phyloP scores from a whole-genome alignment of 2,329 filamentous ascomycete genomes.

The Cordyceps cateniannulata region DNA sequence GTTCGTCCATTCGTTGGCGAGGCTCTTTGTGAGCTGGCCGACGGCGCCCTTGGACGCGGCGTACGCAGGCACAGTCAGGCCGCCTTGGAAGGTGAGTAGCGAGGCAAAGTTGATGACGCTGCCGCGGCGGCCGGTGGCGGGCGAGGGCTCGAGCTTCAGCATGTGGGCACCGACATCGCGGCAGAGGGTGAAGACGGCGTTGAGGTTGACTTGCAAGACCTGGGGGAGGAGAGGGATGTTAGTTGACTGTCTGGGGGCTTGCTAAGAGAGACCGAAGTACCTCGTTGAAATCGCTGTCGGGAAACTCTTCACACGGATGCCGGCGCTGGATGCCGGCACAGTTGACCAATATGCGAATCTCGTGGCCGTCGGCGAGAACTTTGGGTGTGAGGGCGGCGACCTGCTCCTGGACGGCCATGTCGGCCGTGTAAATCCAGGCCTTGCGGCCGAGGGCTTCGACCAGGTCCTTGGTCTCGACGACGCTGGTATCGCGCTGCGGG shows the following conservation, averaged over 20 bases:
- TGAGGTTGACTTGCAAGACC: conserved; percentile 84
- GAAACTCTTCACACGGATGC: conserved; percentile 69
- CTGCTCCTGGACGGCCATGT: conserved; percentile 55
- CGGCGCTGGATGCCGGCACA: conserved; percentile 81
- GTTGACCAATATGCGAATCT: conserved; percentile 75
- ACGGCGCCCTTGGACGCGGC: conserved; percentile 81
- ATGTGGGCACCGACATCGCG: conserved; percentile 76
- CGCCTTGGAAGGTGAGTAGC: conserved; percentile 78
- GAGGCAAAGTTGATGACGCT: conserved; percentile 80
- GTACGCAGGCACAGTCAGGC: conserved; percentile 82
- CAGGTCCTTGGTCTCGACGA: conserved; percentile 48
- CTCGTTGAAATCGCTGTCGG: conserved; percentile 68
- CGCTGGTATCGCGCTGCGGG: conserved; percentile 34
- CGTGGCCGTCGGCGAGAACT: conserved; percentile 54
- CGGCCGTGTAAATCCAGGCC: conserved; percentile 60
- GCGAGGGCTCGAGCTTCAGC: conserved; percentile 48
- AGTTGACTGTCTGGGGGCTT: background rate
- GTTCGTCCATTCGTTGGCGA: conserved; percentile 81
- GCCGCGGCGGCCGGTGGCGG: conserved; percentile 50
- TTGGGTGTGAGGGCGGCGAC: conserved; percentile 55
- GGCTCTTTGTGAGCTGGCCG: conserved; percentile 74
- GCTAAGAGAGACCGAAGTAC: no score
- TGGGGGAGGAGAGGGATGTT: background rate
- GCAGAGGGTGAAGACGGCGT: conserved; percentile 70
- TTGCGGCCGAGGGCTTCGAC: conserved; percentile 62